Evolutionary conservation across 441 rosid genomes (phyloP), one percentile per base, ranked within the genome.

Genomic region (Brassica balearica): DNA sequence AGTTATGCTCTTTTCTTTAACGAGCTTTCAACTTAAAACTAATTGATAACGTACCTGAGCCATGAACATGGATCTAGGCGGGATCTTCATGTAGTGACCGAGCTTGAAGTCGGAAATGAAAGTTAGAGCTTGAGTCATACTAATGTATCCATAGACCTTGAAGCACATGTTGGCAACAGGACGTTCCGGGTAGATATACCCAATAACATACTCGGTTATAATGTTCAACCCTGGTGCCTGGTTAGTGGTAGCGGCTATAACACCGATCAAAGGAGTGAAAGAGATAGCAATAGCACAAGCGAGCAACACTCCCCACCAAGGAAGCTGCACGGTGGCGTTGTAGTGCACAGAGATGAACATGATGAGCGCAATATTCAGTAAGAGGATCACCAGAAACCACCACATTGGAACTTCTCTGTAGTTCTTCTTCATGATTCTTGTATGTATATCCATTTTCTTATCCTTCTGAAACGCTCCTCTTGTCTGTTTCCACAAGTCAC

Each of bases 81-180:
- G 97, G 70, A 92, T 89, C 88, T 92, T 90, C 97, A 89, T 92
- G 90, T 92, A 92, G 64, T 88, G 93, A 34, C 93, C 95, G 3
- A 89, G 91, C 81, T 92, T 92, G 68, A 92, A 90, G 85, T 92
- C 97, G 0, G 81, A 59, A n/a, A 92, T 27, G 69, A 90, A 92
- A 46, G 87, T 85, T 6, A 88, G 61, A 7, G 90, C 95, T 80
- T 92, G 97, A 73, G 68, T 41, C 95, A 90, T 88, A 80, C 92
- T 92, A 6, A 92, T 90, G 73, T 89, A 92, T 67, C 95, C 97
- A 12, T 89, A 90, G 48, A 90, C 92, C 86, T 92, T 90, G 86
- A 92, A 92, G 75, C 95, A 90, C 95, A 92, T 92, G 79, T 92
- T 92, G 12, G 97, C 97, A 32, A 92, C 95, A 19, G 95, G 97